These are phyloP conservation scores for Dactylellina parvicollis DNA, from an alignment of 2,329 filamentous ascomycete genomes.

Conservation along the genomic window DNA sequence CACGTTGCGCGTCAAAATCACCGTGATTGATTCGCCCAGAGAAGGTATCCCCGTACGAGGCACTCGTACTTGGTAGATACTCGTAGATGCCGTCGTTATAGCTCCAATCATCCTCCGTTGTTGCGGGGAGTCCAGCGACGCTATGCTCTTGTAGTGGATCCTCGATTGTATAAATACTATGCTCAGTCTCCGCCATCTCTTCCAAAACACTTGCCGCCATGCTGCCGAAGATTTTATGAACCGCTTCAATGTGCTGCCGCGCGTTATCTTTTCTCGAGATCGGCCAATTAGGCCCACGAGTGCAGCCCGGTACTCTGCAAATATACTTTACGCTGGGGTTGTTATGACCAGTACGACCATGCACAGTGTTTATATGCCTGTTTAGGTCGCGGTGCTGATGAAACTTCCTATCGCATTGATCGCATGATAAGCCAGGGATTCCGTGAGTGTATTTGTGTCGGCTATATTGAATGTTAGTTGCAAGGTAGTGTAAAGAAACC, in stretches of 20 bases:
- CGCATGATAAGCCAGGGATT: background rate
- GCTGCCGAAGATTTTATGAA: slow-evolving; percentile 6
- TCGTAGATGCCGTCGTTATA: no score
- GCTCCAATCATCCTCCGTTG: no score
- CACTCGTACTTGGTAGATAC: no score
- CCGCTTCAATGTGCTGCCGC: slow-evolving; percentile 16
- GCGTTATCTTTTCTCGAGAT: slow-evolving; percentile 35
- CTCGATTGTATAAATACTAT: no score
- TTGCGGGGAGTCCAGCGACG: no score
- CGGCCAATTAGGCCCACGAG: background rate
- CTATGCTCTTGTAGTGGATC: no score
- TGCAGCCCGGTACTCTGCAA: slow-evolving; percentile 12
- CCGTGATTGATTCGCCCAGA: no score
- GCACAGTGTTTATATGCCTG: background rate
- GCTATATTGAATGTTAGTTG: background rate
- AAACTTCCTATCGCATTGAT: background rate
- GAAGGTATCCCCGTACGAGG: no score
- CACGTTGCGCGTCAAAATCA: no score
- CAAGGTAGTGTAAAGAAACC: no score
- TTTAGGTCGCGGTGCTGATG: slow-evolving; percentile 8
- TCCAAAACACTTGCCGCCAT: background rate
- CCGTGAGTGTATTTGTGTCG: background rate
- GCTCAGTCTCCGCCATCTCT: background rate
- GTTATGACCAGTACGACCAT: background rate
- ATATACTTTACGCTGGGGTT: background rate